A percentile compares a stretch with the other conserved stretches of the same genome.
phyloP scores from a whole-genome alignment of 192 early-diverging fungal genomes.

The Backusella australiensis region DNA sequence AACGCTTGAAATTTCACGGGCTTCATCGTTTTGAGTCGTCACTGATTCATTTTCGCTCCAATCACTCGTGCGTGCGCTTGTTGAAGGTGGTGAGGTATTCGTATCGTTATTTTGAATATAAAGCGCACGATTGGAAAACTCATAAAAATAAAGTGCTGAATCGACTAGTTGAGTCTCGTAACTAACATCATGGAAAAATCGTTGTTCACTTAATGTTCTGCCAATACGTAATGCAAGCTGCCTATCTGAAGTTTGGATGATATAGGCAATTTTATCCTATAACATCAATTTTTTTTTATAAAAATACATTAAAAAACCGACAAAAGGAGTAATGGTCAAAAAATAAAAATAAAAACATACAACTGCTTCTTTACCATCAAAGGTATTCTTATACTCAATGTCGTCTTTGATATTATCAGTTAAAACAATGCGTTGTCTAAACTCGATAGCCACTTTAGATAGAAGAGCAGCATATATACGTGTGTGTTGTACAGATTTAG shows the following conservation, averaged over 20 bases:
- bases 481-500: not conserved
- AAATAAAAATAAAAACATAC: constrained; percentile 40
- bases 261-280: constrained; percentile 58
- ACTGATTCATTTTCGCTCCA: constrained; percentile 3
- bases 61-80: constrained; percentile 3
- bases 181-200: constrained; percentile 89
- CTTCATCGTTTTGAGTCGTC: not conserved
- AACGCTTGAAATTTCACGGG: not conserved
- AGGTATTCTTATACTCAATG: constrained; percentile 81
- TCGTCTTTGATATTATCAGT: constrained; percentile 69
- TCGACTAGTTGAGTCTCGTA: constrained; percentile 85
- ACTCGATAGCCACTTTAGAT: constrained; percentile 66
- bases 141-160: constrained; percentile 76
- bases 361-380: constrained; percentile 87
- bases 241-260: constrained; percentile 82
- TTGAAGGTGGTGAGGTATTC: not conserved
- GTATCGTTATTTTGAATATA: constrained; percentile 5
- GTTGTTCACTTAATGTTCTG: constrained; percentile 84
- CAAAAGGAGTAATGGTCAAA: not conserved
- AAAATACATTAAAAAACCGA: constrained; percentile 8
- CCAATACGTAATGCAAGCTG: constrained; percentile 86
- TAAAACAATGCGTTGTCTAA: constrained; percentile 57
- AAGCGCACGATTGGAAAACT: constrained; percentile 45
- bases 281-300: not conserved
- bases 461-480: constrained; percentile 73